Conservation (phyloP, 2,329 filamentous ascomycete genomes). For the Colletotrichum endophyticum region DNA sequence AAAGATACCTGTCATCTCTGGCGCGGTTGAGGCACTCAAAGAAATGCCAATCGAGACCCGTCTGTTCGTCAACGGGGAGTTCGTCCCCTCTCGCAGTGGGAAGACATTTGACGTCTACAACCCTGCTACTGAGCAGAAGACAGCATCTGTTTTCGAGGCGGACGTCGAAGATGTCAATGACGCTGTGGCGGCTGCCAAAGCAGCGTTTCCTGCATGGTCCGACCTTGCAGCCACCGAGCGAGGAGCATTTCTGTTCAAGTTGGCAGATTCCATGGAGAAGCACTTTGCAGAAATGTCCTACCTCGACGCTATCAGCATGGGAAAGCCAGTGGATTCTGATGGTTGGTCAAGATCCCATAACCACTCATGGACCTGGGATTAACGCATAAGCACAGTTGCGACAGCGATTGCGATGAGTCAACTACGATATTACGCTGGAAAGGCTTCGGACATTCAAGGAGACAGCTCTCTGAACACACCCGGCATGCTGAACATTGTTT, state of each 20-base stretch:
- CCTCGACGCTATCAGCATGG: neutral
- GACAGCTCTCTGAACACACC: neutral
- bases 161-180: slow-evolving; percentile 64
- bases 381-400: slow-evolving; percentile 69
- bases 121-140: slow-evolving; percentile 12
- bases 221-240: slow-evolving; percentile 31
- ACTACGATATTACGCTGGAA: neutral
- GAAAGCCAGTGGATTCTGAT: slow-evolving; percentile 40
- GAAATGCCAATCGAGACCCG: neutral
- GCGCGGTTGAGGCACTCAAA: neutral
- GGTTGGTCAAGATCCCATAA: slow-evolving; percentile 72
- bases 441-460: neutral
- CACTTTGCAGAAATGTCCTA: neutral
- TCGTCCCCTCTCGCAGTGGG: neutral
- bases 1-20: neutral
- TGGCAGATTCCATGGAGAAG: slow-evolving; percentile 66
- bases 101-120: slow-evolving; percentile 18
- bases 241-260: slow-evolving; percentile 68
- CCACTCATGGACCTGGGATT: slow-evolving; percentile 56
- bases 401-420: slow-evolving; percentile 41
- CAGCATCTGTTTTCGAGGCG: slow-evolving; percentile 28
- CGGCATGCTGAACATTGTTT: neutral
- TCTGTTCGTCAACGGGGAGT: neutral
- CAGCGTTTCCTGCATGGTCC: slow-evolving; percentile 49
- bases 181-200: slow-evolving; percentile 39